Percentiles rank a stretch among this genome's conserved stretches.
phyloP scores from a whole-genome alignment of 2,329 filamentous ascomycete genomes.

The Beauveria bassiana region DNA sequence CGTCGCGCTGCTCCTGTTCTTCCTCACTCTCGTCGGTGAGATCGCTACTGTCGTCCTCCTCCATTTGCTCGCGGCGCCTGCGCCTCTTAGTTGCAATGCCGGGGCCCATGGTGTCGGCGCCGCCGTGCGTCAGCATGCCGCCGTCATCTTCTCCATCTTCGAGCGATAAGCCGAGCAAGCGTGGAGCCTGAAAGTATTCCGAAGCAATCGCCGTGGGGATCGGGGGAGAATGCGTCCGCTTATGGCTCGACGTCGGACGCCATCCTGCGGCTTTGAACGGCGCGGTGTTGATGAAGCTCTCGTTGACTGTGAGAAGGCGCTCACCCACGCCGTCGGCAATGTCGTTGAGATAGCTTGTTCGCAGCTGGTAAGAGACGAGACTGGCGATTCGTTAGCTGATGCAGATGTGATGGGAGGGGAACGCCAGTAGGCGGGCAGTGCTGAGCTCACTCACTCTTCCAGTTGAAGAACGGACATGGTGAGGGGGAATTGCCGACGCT shows the following conservation, averaged over 20 bases:
- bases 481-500: neutral
- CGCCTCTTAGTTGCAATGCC: slow-evolving; percentile 60
- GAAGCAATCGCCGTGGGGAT: slow-evolving; percentile 76
- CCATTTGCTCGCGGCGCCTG: slow-evolving; percentile 62
- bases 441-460: slow-evolving; percentile 29
- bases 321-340: slow-evolving; percentile 81
- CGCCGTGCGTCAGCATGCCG: slow-evolving; percentile 61
- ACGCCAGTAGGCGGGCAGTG: neutral
- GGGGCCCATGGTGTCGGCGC: slow-evolving; percentile 61
- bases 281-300: slow-evolving; percentile 68
- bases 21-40: slow-evolving; percentile 80
- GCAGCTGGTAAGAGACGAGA: slow-evolving; percentile 75
- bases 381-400: slow-evolving; percentile 31
- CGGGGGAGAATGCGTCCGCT: slow-evolving; percentile 77
- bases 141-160: slow-evolving; percentile 67
- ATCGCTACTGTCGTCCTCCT: slow-evolving; percentile 81
- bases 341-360: slow-evolving; percentile 70
- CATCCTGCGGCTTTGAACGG: slow-evolving; percentile 79
- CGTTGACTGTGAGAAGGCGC: slow-evolving; percentile 73
- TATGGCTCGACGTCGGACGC: slow-evolving; percentile 65
- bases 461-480: slow-evolving; percentile 37
- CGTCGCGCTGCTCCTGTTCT: slow-evolving; percentile 64
- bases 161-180: slow-evolving; percentile 53
- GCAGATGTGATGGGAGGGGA: neutral
- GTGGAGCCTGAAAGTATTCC: slow-evolving; percentile 73